phyloP scores from a whole-genome alignment of 2,329 filamentous ascomycete genomes.

The Cyphellophora attinorum region DNA sequence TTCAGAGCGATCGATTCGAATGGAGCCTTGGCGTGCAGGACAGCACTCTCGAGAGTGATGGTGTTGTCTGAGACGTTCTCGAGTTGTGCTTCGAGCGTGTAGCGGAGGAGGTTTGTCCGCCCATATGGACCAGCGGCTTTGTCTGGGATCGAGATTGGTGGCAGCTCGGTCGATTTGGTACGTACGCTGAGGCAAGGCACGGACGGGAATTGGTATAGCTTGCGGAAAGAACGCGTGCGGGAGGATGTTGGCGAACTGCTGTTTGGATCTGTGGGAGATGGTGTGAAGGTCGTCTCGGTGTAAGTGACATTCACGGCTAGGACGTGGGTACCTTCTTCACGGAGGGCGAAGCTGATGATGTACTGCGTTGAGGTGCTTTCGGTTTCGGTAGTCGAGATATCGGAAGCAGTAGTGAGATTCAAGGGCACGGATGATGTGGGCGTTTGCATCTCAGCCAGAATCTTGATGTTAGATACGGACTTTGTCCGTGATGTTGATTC shows the following conservation, averaged over 20 bases:
- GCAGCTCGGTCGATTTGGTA: slow-evolving; percentile 68
- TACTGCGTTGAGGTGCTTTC: slow-evolving; percentile 65
- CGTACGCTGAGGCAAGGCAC: slow-evolving; percentile 82
- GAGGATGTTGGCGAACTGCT: slow-evolving; percentile 40
- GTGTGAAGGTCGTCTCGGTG: slow-evolving; percentile 66
- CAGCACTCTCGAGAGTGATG: slow-evolving; percentile 59
- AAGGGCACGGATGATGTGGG: slow-evolving; percentile 64
- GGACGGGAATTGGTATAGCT: slow-evolving; percentile 93
- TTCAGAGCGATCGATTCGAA: slow-evolving; percentile 46
- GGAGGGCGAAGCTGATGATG: slow-evolving; percentile 76
- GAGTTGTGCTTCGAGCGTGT: slow-evolving; percentile 84
- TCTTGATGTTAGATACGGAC: slow-evolving; percentile 63
- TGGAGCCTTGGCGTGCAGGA: slow-evolving; percentile 11
- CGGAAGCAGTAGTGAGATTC: slow-evolving; percentile 26
- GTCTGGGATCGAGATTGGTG: slow-evolving; percentile 35
- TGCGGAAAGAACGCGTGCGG: slow-evolving; percentile 76
- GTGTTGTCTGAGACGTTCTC: slow-evolving; percentile 85
- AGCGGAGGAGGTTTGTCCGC: slow-evolving; percentile 37
- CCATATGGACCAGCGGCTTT: slow-evolving; percentile 35
- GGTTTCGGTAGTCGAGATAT: slow-evolving; percentile 15
- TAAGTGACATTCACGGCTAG: slow-evolving; percentile 90
- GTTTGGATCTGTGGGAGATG: slow-evolving; percentile 65
- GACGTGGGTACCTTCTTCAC: slow-evolving; percentile 89
- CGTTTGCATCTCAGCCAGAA: slow-evolving; percentile 92
- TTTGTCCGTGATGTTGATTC: slow-evolving; percentile 28